Percentiles rank a stretch among this genome's conserved stretches.
phyloP scores from a whole-genome alignment of 192 early-diverging fungal genomes.

The Geranomyces variabilis region DNA sequence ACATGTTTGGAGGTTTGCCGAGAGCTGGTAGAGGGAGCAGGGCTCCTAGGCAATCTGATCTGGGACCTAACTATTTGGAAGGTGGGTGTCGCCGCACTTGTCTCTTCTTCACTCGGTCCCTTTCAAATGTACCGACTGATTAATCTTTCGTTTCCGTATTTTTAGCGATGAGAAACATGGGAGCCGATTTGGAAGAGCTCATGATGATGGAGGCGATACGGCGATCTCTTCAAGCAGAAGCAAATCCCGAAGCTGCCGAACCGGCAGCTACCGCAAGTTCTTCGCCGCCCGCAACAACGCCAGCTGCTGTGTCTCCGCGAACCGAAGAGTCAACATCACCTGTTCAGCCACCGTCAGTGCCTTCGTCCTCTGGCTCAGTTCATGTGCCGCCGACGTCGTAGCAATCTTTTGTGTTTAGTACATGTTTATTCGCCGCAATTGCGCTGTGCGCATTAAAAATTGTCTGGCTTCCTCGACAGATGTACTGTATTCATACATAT shows the following conservation, averaged over 20 bases:
- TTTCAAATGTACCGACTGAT: no score
- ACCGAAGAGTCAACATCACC: neutral
- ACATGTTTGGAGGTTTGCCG: neutral
- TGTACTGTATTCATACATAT: no score
- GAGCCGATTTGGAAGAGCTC: constrained; percentile 85
- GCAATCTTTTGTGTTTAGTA: no score
- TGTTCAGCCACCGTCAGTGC: neutral
- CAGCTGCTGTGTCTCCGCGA: neutral
- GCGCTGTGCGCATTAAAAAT: no score
- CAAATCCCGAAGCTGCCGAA: neutral
- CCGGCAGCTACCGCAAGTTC: neutral
- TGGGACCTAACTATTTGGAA: constrained; percentile 30
- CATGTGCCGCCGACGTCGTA: no score
- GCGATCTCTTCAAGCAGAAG: constrained; percentile 47
- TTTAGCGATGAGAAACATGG: constrained; percentile 73
- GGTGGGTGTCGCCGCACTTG: constrained; percentile 1
- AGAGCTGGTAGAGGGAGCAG: neutral
- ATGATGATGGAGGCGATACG: constrained; percentile 93
- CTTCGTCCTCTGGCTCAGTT: neutral
- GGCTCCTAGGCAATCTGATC: constrained; percentile 2
- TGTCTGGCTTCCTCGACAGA: no score
- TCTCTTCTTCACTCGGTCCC: no score
- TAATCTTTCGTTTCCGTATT: neutral
- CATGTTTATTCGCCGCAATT: no score
- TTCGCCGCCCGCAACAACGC: neutral